Evolutionary conservation across 495 filamentous ascomycete species (phyloP), one percentile per base, ranked within the genome.

Genomic region (Daldinia bambusicola): DNA sequence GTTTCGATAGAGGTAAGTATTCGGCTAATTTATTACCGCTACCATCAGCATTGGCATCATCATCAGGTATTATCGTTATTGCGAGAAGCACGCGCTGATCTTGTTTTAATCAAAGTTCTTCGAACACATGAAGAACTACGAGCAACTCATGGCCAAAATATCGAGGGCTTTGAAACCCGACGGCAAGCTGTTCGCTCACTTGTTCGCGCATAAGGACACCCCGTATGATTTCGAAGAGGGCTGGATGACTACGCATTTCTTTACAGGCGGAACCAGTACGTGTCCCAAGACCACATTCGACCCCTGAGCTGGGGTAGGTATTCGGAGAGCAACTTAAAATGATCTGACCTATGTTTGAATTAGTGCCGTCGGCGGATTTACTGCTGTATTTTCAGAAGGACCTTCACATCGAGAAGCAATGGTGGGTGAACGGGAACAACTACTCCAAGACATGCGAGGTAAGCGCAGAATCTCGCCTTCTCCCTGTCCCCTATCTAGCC

Each of bases 61-160:
- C 26, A 26, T 26, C n/a, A n/a, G n/a, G n/a, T n/a, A n/a, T n/a
- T n/a, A 4, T 22, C 20, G 14, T 43, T 37, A 41, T 9, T 16
- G 30, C 26, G 32, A 12, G 12, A 37, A 30, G 30, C 5, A 6
- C 1, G 38, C 40, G 55, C 59, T 68, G 12, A 62, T 31, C 5
- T 37, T 20, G 3, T 20, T 32, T n/a, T n/a, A n/a, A 32, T 22
- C 41, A 26, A 26, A 81, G 82, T 81, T 91, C 22, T 90, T 91
- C 72, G 89, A 91, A 74, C 89, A 91, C 75, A 90, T 91, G 89
- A 91, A 91, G 74, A 91, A 91, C 69, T 90, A 91, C 79, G 83
- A 88, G 63, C 77, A 86, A 8, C 83, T 91, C 37, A 84, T 91
- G 82, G 84, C 82, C 12, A 91, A 91, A 72, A 72, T 90, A 48